A percentile compares a stretch with the other conserved stretches of the same genome.
Conservation (phyloP, 306 rosid genomes). For the Quercus aquifolioides region DNA sequence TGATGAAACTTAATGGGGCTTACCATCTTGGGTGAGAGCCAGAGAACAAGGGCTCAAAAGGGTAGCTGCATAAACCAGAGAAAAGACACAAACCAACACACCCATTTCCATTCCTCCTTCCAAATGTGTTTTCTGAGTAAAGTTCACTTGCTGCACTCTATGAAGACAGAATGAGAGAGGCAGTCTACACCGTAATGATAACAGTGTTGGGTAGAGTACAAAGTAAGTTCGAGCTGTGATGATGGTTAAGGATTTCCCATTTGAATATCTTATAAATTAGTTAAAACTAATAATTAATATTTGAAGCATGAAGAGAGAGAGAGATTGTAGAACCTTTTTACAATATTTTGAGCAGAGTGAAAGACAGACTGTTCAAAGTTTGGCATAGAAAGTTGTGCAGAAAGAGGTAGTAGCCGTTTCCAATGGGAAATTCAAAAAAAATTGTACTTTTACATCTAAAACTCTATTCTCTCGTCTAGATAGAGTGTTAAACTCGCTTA, state of each 20-base stretch:
- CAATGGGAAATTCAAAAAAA: conserved; percentile 22
- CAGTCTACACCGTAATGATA: conserved; percentile 10
- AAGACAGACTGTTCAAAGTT: conserved; percentile 42
- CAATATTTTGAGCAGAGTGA: conserved; percentile 18
- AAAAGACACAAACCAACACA: conserved; percentile 28
- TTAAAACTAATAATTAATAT: conserved; percentile 24
- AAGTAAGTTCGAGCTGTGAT: conserved; percentile 20
- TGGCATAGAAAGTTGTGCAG: conserved; percentile 30
- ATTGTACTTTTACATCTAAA: background rate
- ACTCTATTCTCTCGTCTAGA: conserved; percentile 4
- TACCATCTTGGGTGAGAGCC: conserved; percentile 85
- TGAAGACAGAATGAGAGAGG: background rate
- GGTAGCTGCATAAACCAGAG: conserved; percentile 28
- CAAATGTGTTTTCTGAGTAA: conserved; percentile 8
- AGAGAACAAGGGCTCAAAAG: conserved; percentile 36
- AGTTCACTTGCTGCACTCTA: background rate
- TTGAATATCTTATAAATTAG: conserved; percentile 9
- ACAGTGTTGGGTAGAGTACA: conserved; percentile 24
- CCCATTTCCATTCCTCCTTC: conserved; percentile 38
- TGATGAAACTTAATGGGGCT: conserved; percentile 1
- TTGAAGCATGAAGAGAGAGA: conserved; percentile 38
- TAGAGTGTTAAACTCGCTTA: background rate
- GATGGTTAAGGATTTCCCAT: conserved; percentile 12
- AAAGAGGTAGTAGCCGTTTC: conserved; percentile 28
- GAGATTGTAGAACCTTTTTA: conserved; percentile 19